Base-by-base conservation (phyloP, 768 basidiomycete species). In the Hysterangium stoloniferum region DNA sequence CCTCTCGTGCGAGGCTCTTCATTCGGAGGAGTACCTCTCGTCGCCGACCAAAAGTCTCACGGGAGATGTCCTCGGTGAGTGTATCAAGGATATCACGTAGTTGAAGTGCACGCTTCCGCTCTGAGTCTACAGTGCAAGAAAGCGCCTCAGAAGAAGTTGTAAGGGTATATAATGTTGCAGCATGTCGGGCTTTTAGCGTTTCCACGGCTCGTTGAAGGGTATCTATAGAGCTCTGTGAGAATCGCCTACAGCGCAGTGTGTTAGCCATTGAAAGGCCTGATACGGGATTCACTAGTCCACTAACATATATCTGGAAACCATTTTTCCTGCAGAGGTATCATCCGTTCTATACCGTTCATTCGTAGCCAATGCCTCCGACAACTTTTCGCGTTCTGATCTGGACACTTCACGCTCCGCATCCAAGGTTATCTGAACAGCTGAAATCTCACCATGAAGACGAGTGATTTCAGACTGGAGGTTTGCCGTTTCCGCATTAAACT, bases 221-320 rank as follows among this genome's bases (percentile, higher is more conserved):
- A 48, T 85, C 74, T 4, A 82, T 84, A 6, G 84, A 79, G 1
- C 76, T 69, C 60, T 92, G 88, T 2, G 87, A 88, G 65, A 90
- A 92, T 63, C 80, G 84, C 88, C 88, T 89, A 54, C 22, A 2
- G 2, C 11, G 13, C 13, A 6, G 17, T 44, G 28, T 0, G 51
- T 22, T 0, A 8, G 15, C 25, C 4, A 35, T 3, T 15, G 5
- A 24, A 17, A 15, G 31, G 19, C 15, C 15, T 29, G 25, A 13
- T 42, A 52, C 20, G 31, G 48, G 38, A 19, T 32, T 13, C 13
- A 69, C 80, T 49, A 57, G 88, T 88, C 13, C 13, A 69, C 80
- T 49, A 57, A 88, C 88, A 90, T 91, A 62, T 91, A 91, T 32
- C 85, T 77, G 24, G 86, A 78, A 25, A 92, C 88, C 78, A 90